phyloP scores from a whole-genome alignment of 805 yeast species.

The Candida bentonensis region DNA sequence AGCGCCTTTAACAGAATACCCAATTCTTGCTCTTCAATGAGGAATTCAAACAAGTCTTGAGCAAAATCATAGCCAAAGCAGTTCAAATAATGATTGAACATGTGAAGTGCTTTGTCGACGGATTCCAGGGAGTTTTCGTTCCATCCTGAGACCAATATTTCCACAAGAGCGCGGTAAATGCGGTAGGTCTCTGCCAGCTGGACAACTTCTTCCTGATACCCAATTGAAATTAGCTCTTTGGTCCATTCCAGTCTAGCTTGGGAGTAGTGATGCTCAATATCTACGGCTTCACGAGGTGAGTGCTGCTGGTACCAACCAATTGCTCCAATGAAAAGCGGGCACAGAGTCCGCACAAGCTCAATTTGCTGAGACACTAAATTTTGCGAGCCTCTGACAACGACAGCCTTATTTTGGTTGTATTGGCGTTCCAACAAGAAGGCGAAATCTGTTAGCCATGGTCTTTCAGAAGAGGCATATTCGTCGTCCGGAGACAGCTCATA shows the following conservation, averaged over 20 bases:
- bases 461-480: constrained; percentile 4
- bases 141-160: constrained; percentile 31
- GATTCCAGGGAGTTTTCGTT: constrained; percentile 2
- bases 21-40: constrained; percentile 37
- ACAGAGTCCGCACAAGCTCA: constrained; percentile 27
- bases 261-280: constrained; percentile 7
- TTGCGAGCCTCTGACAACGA: background rate
- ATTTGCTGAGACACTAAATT: constrained; percentile 18
- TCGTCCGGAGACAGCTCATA: constrained; percentile 6
- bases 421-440: constrained; percentile 12
- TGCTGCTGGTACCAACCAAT: background rate
- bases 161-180: constrained; percentile 52
- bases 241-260: constrained; percentile 38
- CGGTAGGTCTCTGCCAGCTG: constrained; percentile 47
- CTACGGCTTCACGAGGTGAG: background rate
- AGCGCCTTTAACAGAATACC: constrained; percentile 43
- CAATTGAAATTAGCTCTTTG: constrained; percentile 33
- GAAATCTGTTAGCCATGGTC: constrained; percentile 17
- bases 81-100: constrained; percentile 32
- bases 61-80: constrained; percentile 62
- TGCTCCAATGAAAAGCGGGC: constrained; percentile 12
- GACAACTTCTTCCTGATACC: constrained; percentile 40
- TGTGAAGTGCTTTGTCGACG: constrained; percentile 1
- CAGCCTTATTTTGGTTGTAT: constrained; percentile 8
- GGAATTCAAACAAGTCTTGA: constrained; percentile 41